phyloP scores from a whole-genome alignment of 257 asterid genomes.

The Nicotiana otophora region DNA sequence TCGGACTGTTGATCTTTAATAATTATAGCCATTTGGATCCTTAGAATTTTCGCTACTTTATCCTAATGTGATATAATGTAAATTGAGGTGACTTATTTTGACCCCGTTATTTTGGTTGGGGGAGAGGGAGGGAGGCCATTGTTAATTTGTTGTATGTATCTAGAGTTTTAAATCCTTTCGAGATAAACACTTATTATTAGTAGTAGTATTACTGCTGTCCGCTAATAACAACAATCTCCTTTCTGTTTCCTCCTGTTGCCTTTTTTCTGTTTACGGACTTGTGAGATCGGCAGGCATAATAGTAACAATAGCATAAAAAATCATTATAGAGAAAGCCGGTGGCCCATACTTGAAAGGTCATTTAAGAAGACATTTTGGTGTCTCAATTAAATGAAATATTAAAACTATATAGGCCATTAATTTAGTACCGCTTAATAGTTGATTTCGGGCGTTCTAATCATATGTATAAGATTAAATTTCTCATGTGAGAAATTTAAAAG shows the following conservation, averaged over 20 bases:
- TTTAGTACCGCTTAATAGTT: not conserved
- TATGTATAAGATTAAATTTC: no score
- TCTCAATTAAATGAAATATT: not conserved
- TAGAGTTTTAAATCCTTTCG: not conserved
- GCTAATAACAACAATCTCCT: slow-evolving; percentile 7
- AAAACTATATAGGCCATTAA: not conserved
- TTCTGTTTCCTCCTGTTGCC: slow-evolving; percentile 1
- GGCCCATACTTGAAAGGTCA: not conserved
- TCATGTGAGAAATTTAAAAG: no score
- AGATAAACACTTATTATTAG: not conserved
- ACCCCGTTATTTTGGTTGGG: not conserved
- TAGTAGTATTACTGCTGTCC: not conserved
- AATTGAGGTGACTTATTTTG: not conserved
- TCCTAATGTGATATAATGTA: not conserved
- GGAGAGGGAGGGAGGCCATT: not conserved
- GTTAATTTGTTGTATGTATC: not conserved
- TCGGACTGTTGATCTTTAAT: not conserved
- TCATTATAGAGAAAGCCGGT: not conserved
- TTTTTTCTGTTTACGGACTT: not conserved
- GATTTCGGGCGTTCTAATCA: not conserved
- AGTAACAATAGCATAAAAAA: not conserved
- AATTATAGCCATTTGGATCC: not conserved
- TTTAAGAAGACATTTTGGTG: not conserved
- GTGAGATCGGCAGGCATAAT: not conserved
- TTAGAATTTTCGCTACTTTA: not conserved